These are phyloP conservation scores for Allantophomopsis lycopodina DNA, from an alignment of 2,329 filamentous ascomycete species.

Conservation along the genomic window DNA sequence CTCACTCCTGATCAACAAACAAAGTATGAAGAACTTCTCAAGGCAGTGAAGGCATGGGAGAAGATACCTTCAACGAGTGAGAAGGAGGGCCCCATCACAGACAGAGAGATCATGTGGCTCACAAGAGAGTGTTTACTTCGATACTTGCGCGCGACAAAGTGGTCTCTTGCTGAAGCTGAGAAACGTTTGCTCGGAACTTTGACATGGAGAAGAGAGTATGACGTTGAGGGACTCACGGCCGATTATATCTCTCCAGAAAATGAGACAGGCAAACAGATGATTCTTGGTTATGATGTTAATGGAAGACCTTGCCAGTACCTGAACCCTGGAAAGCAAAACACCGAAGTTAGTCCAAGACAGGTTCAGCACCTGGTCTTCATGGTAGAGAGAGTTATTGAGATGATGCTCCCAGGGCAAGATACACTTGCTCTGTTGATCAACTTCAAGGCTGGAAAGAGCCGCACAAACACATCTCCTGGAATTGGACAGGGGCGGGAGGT, in stretches of 20 bases:
- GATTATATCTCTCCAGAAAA: conserved; percentile 91
- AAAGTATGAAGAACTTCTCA: conserved; percentile 71
- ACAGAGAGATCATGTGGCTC: conserved; percentile 77
- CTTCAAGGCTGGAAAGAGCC: conserved; percentile 67
- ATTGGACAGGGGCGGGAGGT: conserved; percentile 69
- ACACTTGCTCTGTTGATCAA: conserved; percentile 80
- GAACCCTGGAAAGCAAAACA: conserved; percentile 84
- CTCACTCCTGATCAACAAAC: conserved; percentile 64
- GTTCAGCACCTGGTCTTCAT: conserved; percentile 93
- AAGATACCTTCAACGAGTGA: conserved; percentile 50
- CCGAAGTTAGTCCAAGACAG: conserved; percentile 71
- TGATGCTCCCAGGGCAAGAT: conserved; percentile 81
- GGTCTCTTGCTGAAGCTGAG: conserved; percentile 62
- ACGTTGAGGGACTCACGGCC: conserved; percentile 57
- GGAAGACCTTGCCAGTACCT: conserved; percentile 85
- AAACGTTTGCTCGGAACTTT: conserved; percentile 72
- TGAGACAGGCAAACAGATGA: conserved; percentile 89
- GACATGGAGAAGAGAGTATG: conserved; percentile 84
- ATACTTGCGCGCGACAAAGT: conserved; percentile 89
- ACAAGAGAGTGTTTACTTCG: conserved; percentile 85
- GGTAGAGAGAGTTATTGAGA: conserved; percentile 77
- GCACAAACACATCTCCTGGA: conserved; percentile 59
- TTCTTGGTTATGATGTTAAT: conserved; percentile 76
- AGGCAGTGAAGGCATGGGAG: conserved; percentile 56
- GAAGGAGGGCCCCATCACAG: conserved; percentile 51